Evolutionary conservation across 2,329 filamentous ascomycete genomes (phyloP), one percentile per base, ranked within the genome.

Genomic region (Fusarium sp.): DNA sequence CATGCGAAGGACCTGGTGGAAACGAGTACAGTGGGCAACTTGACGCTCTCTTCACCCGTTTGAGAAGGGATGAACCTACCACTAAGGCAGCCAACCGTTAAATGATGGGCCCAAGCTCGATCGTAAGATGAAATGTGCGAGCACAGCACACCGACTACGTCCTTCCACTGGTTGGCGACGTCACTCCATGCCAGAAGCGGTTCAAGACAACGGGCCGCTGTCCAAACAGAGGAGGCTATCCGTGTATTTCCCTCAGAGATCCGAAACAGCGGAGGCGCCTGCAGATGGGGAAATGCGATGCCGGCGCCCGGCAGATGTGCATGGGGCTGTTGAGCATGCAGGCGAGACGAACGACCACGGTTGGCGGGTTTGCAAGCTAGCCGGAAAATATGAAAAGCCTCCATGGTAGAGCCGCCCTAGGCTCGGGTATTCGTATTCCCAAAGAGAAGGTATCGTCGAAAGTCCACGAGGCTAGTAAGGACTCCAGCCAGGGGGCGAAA

Each of bases 251-350:
- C 52, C 61, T 68, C 59, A 71, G 41, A 76, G 76, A 78, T 78
- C 73, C 74, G 60, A 76, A 69, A 73, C 68, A 66, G 68, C 62
- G 69, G 67, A 73, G 69, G 50, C 64, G 68, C 69, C 61, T 75
- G 67, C 74, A 78, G 71, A 75, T 77, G 74, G 69, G 64, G 76
- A 76, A 77, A 67, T 69, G 59, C 69, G 69, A 76, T 78, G 77
- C 77, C 72, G 70, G 64, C 57, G 72, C 60, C 67, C 77, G 74
- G 77, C 69, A 79, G 72, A 77, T 79, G 69, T 63, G 63, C 65
- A 68, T 69, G 68, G 65, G 65, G 65, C 59, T 37, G 41, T 64
- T 62, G 59, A 56, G 52, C 61, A 56, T 68, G 60, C 69, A 76
- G 68, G 69, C 61, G 57, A 71, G 72, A 76, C 71, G 72, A 78